Evolutionary conservation across 2,329 filamentous ascomycete genomes (phyloP).

Genomic region (Aspergillus oerlinghausenensis): DNA sequence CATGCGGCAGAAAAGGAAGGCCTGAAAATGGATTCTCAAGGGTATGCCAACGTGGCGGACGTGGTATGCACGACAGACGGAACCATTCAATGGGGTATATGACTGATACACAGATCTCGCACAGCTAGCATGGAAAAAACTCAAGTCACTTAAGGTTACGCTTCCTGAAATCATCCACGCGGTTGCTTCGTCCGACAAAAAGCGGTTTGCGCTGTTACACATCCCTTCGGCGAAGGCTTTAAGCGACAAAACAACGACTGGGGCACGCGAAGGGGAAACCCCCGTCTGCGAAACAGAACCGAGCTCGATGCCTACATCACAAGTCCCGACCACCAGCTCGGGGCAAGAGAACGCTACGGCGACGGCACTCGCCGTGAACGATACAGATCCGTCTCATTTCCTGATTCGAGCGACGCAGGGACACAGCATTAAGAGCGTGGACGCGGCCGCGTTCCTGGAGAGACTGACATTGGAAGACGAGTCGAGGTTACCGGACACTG

Average conservation of each 20-base stretch:
- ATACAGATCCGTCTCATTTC: conserved; percentile 59
- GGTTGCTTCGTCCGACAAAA: conserved; percentile 77
- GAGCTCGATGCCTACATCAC: background rate
- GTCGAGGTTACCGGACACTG: conserved; percentile 53
- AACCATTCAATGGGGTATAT: background rate
- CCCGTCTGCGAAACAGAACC: conserved; percentile 2
- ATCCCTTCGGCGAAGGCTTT: conserved; percentile 27
- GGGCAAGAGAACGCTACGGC: conserved; percentile 29
- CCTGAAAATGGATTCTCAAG: conserved; percentile 53
- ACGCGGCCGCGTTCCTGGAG: conserved; percentile 65
- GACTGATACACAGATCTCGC: background rate
- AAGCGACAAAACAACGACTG: conserved; percentile 11
- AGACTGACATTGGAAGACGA: conserved; percentile 59
- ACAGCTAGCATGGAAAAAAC: conserved; percentile 53
- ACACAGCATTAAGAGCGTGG: conserved; percentile 71
- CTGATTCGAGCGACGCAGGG: conserved; percentile 95
- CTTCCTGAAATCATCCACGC: conserved; percentile 67
- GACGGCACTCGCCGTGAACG: conserved; percentile 33
- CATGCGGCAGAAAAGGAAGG: conserved; percentile 60
- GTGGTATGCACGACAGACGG: conserved; percentile 41
- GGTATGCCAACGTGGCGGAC: conserved; percentile 58
- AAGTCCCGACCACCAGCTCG: conserved; percentile 22
- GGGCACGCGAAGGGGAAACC: conserved; percentile 1
- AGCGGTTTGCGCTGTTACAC: conserved; percentile 77
- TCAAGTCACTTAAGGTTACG: conserved; percentile 68